Base-by-base conservation (phyloP, 2,329 filamentous ascomycete genomes). In the Colletotrichum aenigma region DNA sequence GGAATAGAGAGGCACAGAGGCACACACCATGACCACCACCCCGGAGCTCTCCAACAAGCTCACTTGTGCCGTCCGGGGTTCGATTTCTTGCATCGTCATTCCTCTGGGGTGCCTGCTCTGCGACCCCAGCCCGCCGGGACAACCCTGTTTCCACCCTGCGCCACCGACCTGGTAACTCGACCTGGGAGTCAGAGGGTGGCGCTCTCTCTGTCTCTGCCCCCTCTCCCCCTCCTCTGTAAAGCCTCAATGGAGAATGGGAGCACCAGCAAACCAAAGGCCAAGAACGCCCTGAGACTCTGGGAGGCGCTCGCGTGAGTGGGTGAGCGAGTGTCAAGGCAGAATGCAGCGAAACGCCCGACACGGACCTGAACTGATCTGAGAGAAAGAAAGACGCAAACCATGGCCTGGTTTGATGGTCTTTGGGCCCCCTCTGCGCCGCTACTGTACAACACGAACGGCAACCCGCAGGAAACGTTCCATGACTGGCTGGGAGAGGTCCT, bases 1-100 rank as follows among this genome's bases (percentile, higher is more conserved):
- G 26, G 62, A 36, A 61, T 61, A 64, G 61, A 21, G 7, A 55
- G 26, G 24, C 18, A 55, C 65, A 52, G 21, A 64, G 60, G 24
- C 24, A 48, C 34, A 64, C 38, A 48, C 43, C 43, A 21, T 21
- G 43, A 21, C 43, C 43, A 52, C 43, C 43, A 52, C 43, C 43
- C 43, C 43, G 43, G 43, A 52, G n/a, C 48, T 60, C 62, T 24
- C 58, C 68, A 71, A 61, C 67, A 61, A 48, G 43, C 43, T 52
- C 43, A 18, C 38, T 48, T 71, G 61, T 71, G 67, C 60, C 18
- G 58, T 32, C 58, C 30, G 43, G 67, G 26, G 52, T 66, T 61
- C 67, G n/a, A 52, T 71, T 43, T 74, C 72, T 71, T 71, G 67
- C 72, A 74, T 66, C 72, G 30, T 74, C 68, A 71, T 70, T 61